Evolutionary conservation across 176 grass and related monocot species (phyloP).

Genomic region (Rhynchospora breviuscula): DNA sequence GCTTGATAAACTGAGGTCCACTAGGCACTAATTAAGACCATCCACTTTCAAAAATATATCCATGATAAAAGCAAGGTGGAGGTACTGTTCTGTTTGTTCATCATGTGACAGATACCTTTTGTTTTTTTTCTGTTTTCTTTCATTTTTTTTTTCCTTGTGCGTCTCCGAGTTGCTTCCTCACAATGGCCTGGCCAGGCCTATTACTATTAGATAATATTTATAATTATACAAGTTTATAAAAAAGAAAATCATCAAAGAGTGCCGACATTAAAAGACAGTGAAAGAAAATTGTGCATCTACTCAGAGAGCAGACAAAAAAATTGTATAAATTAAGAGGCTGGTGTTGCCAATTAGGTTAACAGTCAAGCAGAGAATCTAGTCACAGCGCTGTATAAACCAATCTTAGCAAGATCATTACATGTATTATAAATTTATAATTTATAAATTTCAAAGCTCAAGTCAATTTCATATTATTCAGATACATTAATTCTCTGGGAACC

Average conservation of each 20-base stretch:
- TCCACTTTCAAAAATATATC: too few relatives aligned
- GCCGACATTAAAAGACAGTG: not conserved
- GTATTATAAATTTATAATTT: not conserved
- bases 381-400: not conserved
- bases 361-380: not conserved
- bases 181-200: not conserved
- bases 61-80: too few relatives aligned
- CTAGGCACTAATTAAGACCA: too few relatives aligned
- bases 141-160: not conserved
- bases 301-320: not conserved
- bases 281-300: not conserved
- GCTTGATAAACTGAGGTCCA: too few relatives aligned
- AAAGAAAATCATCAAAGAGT: not conserved
- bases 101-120: not conserved
- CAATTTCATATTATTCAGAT: not conserved
- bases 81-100: too few relatives aligned
- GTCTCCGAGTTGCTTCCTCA: not conserved
- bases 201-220: not conserved
- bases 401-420: not conserved
- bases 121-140: not conserved
- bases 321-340: not conserved
- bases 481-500: not conserved
- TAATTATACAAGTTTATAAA: not conserved
- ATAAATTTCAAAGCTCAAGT: not conserved
- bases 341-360: not conserved